Conservation (phyloP, 2,329 filamentous ascomycete species). For the Paraphoma chrysanthemicola region DNA sequence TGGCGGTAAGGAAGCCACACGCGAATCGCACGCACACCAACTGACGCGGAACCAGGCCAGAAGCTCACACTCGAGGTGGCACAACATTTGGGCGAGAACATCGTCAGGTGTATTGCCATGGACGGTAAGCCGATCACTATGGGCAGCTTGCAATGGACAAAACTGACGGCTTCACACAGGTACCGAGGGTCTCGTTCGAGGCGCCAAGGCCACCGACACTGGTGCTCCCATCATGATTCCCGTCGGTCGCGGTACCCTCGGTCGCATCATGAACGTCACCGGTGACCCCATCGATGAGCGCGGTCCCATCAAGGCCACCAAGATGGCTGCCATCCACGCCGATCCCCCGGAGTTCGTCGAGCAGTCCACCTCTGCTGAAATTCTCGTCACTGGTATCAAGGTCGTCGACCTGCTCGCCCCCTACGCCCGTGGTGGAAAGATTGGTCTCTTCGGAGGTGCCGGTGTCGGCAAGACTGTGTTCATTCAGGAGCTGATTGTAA, state of each 20-base stretch:
- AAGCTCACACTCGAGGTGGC: slow-evolving; percentile 27
- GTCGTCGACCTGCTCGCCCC: slow-evolving; percentile 98
- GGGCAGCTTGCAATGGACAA: slow-evolving; percentile 4
- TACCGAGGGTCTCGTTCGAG: slow-evolving; percentile 99
- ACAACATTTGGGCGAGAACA: slow-evolving; percentile 97
- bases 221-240: slow-evolving; percentile 95
- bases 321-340: slow-evolving; percentile 89
- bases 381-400: slow-evolving; percentile 99
- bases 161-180: slow-evolving; percentile 59
- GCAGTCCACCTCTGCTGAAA: slow-evolving; percentile 94
- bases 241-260: slow-evolving; percentile 90
- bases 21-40: neutral
- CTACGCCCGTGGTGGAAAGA: slow-evolving; percentile 99
- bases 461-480: slow-evolving; percentile 99
- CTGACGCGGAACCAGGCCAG: neutral
- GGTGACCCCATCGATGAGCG: slow-evolving; percentile 99
- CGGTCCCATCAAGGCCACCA: slow-evolving; percentile 93
- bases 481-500: slow-evolving; percentile 98
- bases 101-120: slow-evolving; percentile 99
- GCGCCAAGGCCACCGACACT: slow-evolving; percentile 83
- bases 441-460: slow-evolving; percentile 99
- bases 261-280: slow-evolving; percentile 99
- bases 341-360: slow-evolving; percentile 92
- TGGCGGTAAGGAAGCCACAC: slow-evolving; percentile 77
- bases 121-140: slow-evolving; percentile 72